These are phyloP conservation scores for Phoma sp. DNA, from an alignment of 2,329 filamentous ascomycete genomes.

Conservation along the genomic window DNA sequence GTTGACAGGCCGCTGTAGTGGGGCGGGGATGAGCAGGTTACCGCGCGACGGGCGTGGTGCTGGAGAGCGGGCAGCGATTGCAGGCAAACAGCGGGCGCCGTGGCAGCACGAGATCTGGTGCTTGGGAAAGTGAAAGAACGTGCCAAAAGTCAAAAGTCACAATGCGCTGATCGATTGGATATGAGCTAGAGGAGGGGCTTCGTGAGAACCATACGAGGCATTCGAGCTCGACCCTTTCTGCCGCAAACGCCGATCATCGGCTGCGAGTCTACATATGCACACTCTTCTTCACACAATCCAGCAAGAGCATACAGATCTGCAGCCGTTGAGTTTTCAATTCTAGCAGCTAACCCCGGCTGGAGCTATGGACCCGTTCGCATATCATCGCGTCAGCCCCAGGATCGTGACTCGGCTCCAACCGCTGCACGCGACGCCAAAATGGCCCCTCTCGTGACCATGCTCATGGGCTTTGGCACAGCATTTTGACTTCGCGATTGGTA, in stretches of 20 bases:
- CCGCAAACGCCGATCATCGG: slow-evolving; percentile 8
- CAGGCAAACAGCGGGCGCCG: background rate
- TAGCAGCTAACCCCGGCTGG: slow-evolving; percentile 8
- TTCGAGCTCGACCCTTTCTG: background rate
- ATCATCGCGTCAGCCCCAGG: slow-evolving; percentile 10
- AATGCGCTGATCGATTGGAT: background rate
- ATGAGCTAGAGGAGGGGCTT: slow-evolving; percentile 15
- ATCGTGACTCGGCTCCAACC: slow-evolving; percentile 16
- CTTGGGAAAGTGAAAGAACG: background rate
- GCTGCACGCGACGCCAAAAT: slow-evolving; percentile 16
- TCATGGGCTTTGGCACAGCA: slow-evolving; percentile 10
- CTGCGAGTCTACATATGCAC: slow-evolving; percentile 2
- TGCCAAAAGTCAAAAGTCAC: slow-evolving; percentile 9
- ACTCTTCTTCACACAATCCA: background rate
- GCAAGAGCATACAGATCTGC: slow-evolving; percentile 1
- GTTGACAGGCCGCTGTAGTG: background rate
- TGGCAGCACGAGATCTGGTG: background rate
- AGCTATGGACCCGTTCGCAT: slow-evolving; percentile 17
- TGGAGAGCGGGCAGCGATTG: background rate
- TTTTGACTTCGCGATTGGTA: slow-evolving; percentile 6
- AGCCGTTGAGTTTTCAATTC: background rate
- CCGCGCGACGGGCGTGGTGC: background rate
- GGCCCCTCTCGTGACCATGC: slow-evolving; percentile 16
- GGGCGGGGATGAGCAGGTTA: background rate
- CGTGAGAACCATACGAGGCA: slow-evolving; percentile 11